phyloP scores from a whole-genome alignment of 192 early-diverging fungal genomes.

The Coemansia sp. region DNA sequence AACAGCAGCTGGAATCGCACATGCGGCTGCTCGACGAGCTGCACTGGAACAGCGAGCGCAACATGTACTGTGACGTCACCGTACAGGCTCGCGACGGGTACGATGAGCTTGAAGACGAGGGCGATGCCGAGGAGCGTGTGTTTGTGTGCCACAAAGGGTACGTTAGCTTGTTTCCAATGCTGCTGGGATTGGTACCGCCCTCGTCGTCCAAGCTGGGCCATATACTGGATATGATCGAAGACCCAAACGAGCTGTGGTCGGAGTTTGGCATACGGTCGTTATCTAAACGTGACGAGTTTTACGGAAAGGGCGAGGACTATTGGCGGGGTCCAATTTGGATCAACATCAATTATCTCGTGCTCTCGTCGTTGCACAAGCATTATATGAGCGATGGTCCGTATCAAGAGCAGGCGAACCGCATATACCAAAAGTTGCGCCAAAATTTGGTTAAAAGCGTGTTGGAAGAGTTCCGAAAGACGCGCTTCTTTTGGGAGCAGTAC shows the following conservation, averaged over 20 bases:
- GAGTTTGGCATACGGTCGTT: slow-evolving; percentile 70
- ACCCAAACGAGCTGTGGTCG: slow-evolving; percentile 82
- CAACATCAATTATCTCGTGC: slow-evolving; percentile 83
- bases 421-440: slow-evolving; percentile 72
- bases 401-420: slow-evolving; percentile 63
- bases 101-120: slow-evolving; percentile 47
- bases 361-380: slow-evolving; percentile 69
- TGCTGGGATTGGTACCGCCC: slow-evolving; percentile 69
- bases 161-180: slow-evolving; percentile 79
- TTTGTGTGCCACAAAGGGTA: slow-evolving; percentile 53
- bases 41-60: slow-evolving; percentile 38
- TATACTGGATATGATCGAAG: slow-evolving; percentile 74
- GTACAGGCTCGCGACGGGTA: slow-evolving; percentile 27
- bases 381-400: slow-evolving; percentile 68
- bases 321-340: slow-evolving; percentile 95
- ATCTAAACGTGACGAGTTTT: slow-evolving; percentile 62
- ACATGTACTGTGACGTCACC: slow-evolving; percentile 52
- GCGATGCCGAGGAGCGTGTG: slow-evolving; percentile 17
- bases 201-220: slow-evolving; percentile 69
- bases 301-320: slow-evolving; percentile 86
- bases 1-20: slow-evolving; percentile 14
- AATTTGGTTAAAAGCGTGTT: slow-evolving; percentile 78
- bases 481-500: slow-evolving; percentile 94
- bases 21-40: slow-evolving; percentile 28
- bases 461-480: slow-evolving; percentile 71